Conservation (phyloP, 495 filamentous ascomycete genomes). For the Alectoria sarmentosa region DNA sequence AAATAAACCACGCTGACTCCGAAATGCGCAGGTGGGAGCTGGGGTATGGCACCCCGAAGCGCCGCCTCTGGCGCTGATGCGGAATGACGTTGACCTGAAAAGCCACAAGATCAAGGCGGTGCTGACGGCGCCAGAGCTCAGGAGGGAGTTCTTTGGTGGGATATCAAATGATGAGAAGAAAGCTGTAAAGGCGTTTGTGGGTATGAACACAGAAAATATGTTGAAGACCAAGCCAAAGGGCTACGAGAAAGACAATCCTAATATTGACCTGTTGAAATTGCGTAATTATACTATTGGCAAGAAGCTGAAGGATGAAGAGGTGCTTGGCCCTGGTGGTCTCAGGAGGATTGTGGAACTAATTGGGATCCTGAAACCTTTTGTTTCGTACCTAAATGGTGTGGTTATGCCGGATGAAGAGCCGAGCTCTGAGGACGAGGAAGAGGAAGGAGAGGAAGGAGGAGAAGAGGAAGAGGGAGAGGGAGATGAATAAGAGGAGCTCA, state of each 20-base stretch:
- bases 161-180: conserved; percentile 49
- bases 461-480: conserved; percentile 12
- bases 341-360: conserved; percentile 48
- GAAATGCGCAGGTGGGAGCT: no score
- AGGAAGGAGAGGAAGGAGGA: conserved; percentile 26
- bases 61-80: conserved; percentile 51
- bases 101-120: conserved; percentile 59
- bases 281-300: conserved; percentile 66
- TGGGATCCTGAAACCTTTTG: conserved; percentile 56
- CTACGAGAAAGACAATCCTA: conserved; percentile 61
- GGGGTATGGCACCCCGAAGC: conserved; percentile 73
- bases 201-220: conserved; percentile 58
- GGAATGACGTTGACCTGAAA: conserved; percentile 64
- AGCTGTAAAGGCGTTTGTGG: conserved; percentile 60
- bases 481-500: conserved; percentile 20
- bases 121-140: conserved; percentile 50
- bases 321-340: conserved; percentile 44
- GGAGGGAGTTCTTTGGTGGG: conserved; percentile 55
- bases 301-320: conserved; percentile 51
- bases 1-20: no score
- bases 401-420: conserved; percentile 53
- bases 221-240: conserved; percentile 86
- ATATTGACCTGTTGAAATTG: conserved; percentile 70
- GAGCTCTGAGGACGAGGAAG: conserved; percentile 12
- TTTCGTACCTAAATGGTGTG: conserved; percentile 55